Evolutionary conservation across 192 early-diverging fungal genomes (phyloP).

Genomic region (Piromyces finnis): DNA sequence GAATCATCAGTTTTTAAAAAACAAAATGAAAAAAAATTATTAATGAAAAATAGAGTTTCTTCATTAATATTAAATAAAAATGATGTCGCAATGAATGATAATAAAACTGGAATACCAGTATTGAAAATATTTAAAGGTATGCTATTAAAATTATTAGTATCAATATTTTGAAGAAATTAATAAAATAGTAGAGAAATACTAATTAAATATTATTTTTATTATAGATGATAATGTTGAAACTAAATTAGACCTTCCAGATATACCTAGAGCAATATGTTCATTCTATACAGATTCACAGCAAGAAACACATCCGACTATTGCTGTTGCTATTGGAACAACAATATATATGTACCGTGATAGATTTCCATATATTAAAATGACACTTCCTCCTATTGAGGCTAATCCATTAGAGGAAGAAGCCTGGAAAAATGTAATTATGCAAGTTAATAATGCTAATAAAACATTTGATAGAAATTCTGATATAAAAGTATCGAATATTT

Average conservation of each 20-base stretch:
- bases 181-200: no score
- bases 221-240: background rate
- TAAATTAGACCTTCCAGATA: background rate
- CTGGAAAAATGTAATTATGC: background rate
- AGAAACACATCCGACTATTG: background rate
- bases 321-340: background rate
- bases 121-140: background rate
- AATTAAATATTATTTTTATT: background rate
- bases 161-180: no score
- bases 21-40: background rate
- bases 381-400: background rate
- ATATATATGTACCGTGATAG: background rate
- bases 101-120: background rate
- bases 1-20: background rate
- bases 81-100: background rate
- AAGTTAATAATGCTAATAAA: background rate
- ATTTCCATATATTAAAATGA: background rate
- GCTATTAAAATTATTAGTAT: background rate
- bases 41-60: background rate
- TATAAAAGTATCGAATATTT: background rate
- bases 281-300: background rate
- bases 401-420: background rate
- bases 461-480: background rate
- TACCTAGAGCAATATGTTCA: background rate
- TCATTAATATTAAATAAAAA: background rate